A percentile compares a stretch with the other conserved stretches of the same genome.
phyloP scores from a whole-genome alignment of 2,329 filamentous ascomycete species.

The Cadophora sp. region DNA sequence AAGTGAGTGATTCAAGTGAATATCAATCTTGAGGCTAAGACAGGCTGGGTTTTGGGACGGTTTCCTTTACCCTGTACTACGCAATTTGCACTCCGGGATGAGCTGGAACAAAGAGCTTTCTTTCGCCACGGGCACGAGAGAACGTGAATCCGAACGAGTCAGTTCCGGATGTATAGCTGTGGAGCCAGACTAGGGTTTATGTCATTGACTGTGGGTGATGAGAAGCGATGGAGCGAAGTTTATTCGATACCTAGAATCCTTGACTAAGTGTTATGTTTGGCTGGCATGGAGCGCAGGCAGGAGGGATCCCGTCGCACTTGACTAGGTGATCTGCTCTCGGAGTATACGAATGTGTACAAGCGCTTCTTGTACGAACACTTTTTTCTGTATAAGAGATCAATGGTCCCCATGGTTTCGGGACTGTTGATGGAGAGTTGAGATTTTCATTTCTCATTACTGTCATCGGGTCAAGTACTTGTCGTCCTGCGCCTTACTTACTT shows the following conservation, averaged over 20 bases:
- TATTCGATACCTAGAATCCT: slow-evolving; percentile 1
- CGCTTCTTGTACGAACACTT: background rate
- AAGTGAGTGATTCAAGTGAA: background rate
- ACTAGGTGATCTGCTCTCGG: slow-evolving; percentile 18
- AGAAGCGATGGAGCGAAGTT: slow-evolving; percentile 3
- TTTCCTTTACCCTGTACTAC: background rate
- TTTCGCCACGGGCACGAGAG: background rate
- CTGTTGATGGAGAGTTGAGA: background rate
- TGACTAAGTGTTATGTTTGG: background rate
- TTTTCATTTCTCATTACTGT: background rate
- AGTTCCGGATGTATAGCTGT: background rate
- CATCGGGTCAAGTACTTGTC: background rate
- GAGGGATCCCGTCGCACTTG: background rate
- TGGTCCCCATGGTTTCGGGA: background rate
- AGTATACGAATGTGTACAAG: slow-evolving; percentile 15
- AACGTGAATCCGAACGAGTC: background rate
- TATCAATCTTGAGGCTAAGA: background rate
- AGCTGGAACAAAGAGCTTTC: background rate
- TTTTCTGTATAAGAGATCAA: slow-evolving; percentile 10
- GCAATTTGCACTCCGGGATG: too few species aligned
- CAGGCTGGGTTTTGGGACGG: background rate
- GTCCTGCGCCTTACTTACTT: background rate
- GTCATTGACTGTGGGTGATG: background rate
- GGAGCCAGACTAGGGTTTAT: background rate
- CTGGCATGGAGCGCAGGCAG: background rate